Conservation (phyloP, 192 early-diverging fungal genomes). For the Coemansia furcata region DNA sequence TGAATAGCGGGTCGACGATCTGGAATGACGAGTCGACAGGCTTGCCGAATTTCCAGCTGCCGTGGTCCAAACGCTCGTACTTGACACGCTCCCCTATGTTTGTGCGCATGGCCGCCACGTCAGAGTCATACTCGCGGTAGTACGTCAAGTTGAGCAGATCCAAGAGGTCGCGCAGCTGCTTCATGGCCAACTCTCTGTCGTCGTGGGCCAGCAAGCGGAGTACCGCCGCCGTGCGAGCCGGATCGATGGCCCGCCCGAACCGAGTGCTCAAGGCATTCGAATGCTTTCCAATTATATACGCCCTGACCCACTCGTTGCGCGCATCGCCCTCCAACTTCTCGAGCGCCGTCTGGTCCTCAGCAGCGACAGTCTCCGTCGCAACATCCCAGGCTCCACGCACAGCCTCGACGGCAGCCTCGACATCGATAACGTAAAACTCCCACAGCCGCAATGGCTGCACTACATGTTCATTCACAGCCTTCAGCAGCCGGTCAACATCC, state of each 20-base stretch:
- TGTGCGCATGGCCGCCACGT: constrained; percentile 63
- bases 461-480: constrained; percentile 54
- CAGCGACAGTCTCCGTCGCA: background rate
- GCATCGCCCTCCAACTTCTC: constrained; percentile 17
- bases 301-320: constrained; percentile 38
- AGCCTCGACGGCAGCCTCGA: constrained; percentile 40
- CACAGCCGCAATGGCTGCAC: constrained; percentile 71
- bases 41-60: constrained; percentile 78
- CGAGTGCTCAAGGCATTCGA: constrained; percentile 47
- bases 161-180: constrained; percentile 61
- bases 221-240: constrained; percentile 27
- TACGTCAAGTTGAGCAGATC: constrained; percentile 85
- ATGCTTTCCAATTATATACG: constrained; percentile 50
- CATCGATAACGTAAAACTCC: constrained; percentile 86
- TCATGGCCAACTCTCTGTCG: constrained; percentile 29
- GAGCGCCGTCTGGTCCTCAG: constrained; percentile 4
- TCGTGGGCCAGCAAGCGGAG: constrained; percentile 26
- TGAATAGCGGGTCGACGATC: constrained; percentile 95
- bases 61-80: constrained; percentile 80
- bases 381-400: constrained; percentile 50
- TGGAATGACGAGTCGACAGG: constrained; percentile 68
- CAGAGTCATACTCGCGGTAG: constrained; percentile 84
- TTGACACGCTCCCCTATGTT: constrained; percentile 78
- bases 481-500: constrained; percentile 68
- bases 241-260: constrained; percentile 30